A percentile compares a stretch with the other conserved stretches of the same genome.
phyloP scores from a whole-genome alignment of 768 basidiomycete genomes.

The Tremella fuciformis region DNA sequence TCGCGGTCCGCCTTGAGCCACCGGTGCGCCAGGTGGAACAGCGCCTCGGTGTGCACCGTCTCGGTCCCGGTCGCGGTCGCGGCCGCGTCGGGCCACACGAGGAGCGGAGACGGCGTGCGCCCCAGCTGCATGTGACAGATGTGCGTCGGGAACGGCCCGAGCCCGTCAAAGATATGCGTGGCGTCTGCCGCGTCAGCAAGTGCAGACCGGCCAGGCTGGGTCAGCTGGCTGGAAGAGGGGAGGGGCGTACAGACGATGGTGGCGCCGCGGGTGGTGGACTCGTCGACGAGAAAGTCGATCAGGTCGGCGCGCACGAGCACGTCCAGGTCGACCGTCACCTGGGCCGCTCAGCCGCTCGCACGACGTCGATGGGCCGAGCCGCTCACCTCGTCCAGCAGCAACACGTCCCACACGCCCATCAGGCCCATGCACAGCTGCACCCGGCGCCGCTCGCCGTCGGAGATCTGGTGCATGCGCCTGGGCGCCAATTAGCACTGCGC shows the following conservation, averaged over 20 bases:
- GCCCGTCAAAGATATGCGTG: conserved; percentile 94
- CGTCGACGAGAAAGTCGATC: conserved; percentile 78
- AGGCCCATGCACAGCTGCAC: conserved; percentile 95
- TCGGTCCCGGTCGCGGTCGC: conserved; percentile 5
- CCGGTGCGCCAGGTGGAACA: conserved; percentile 73
- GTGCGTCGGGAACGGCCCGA: conserved; percentile 88
- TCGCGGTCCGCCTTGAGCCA: conserved; percentile 87
- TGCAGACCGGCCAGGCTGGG: background rate
- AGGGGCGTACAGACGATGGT: conserved; percentile 74
- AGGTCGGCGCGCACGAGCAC: conserved; percentile 89
- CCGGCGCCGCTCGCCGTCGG: conserved; percentile 88
- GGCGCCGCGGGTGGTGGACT: conserved; percentile 73
- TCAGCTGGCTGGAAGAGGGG: background rate
- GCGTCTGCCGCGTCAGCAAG: conserved; percentile 62
- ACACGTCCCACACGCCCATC: conserved; percentile 89
- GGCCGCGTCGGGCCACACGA: conserved; percentile 64
- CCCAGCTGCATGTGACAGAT: conserved; percentile 89
- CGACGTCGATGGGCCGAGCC: background rate
- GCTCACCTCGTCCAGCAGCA: conserved; percentile 88
- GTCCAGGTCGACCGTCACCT: conserved; percentile 97
- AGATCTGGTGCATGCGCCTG: conserved; percentile 90
- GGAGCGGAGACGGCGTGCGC: conserved; percentile 59
- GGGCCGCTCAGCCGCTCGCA: background rate
- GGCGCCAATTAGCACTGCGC: conserved; percentile 8
- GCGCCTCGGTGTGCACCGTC: conserved; percentile 33